phyloP scores from a whole-genome alignment of 306 rosid species.

The Notholithocarpus densiflorus region DNA sequence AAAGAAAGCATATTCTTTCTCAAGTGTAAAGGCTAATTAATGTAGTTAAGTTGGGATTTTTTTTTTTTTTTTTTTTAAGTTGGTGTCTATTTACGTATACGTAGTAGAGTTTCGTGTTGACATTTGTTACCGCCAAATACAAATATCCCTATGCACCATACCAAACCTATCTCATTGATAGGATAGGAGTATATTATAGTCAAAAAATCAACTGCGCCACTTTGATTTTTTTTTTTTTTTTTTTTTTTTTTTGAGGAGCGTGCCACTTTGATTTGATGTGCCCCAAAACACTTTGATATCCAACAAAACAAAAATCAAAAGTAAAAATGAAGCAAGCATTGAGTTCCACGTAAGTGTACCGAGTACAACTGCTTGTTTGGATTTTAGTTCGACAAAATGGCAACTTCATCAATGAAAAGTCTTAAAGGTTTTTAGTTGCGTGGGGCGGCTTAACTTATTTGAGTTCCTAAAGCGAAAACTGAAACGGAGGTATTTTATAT shows the following conservation, averaged over 20 bases:
- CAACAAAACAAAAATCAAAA: neutral
- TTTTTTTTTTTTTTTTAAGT: neutral
- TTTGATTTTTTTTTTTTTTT: too few relatives aligned
- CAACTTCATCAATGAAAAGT: too few relatives aligned
- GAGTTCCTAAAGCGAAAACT: accelerated
- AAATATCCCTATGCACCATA: neutral
- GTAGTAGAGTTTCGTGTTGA: constrained; percentile 12
- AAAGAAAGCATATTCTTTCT: neutral
- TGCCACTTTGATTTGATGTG: neutral
- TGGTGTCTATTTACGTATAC: neutral
- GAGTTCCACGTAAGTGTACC: neutral
- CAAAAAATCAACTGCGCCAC: constrained; percentile 19
- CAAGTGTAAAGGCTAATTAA: neutral
- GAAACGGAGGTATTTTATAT: accelerated
- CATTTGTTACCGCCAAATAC: constrained; percentile 5
- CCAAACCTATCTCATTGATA: constrained; percentile 11
- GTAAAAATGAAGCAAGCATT: constrained; percentile 2
- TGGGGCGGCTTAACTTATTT: too few relatives aligned
- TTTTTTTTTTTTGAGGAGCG: too few relatives aligned
- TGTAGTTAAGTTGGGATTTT: neutral
- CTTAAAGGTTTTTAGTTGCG: too few relatives aligned
- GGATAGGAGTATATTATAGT: neutral
- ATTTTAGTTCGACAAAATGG: neutral
- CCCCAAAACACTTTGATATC: neutral
- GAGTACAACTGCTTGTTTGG: constrained; percentile 26